A percentile compares a stretch with the other conserved stretches of the same genome.
Conservation (phyloP, 305 asterid species). For the Coffea humblotiana region DNA sequence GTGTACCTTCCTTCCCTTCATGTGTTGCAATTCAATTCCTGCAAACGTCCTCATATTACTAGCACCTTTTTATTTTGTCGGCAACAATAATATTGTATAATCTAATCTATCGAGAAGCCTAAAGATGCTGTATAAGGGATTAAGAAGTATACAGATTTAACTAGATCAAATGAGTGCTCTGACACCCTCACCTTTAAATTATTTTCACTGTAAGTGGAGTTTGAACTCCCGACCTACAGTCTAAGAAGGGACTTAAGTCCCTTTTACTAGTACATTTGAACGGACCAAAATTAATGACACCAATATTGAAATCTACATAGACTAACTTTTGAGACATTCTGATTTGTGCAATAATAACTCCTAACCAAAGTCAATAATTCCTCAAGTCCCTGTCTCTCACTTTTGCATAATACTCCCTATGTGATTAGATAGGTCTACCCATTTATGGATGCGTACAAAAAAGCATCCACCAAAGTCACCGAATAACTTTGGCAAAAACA, state of each 20-base stretch:
- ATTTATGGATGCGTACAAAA: background rate
- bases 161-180: rapidly evolving
- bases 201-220: too few relatives aligned
- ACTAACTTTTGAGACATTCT: background rate
- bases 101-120: too few relatives aligned
- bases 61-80: too few relatives aligned
- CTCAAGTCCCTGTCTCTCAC: background rate
- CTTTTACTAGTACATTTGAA: background rate
- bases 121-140: too few relatives aligned
- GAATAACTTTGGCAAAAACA: background rate
- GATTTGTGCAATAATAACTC: background rate
- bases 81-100: too few relatives aligned
- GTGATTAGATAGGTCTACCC: background rate
- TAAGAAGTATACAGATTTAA: too few relatives aligned
- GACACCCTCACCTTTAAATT: too few relatives aligned
- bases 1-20: too few relatives aligned
- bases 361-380: background rate
- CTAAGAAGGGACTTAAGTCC: too few relatives aligned
- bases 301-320: background rate
- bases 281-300: background rate
- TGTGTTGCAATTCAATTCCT: background rate
- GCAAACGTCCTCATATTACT: background rate
- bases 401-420: background rate
- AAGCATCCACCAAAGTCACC: background rate
- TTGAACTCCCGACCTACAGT: too few relatives aligned